Conservation (phyloP, 1,139 yeast genomes). For the Chernovozyma aurita region DNA sequence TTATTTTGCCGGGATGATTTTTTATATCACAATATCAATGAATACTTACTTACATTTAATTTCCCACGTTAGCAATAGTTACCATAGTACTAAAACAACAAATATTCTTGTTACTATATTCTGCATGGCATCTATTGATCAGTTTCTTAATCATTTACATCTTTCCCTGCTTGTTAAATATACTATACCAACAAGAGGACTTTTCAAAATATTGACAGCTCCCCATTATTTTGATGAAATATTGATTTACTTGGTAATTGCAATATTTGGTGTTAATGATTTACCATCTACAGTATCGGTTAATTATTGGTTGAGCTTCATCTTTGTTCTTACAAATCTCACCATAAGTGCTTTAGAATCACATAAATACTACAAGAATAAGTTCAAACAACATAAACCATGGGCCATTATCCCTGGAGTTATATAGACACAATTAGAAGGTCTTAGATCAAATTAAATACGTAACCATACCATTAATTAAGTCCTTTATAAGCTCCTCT, state of each 20-base stretch:
- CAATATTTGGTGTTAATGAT: constrained; percentile 13
- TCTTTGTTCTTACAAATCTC: constrained; percentile 63
- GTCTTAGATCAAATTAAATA: no score
- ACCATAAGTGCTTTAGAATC: constrained; percentile 61
- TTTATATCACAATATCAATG: constrained; percentile 35
- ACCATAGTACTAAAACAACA: not conserved
- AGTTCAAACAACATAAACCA: constrained; percentile 6
- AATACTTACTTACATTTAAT: not conserved
- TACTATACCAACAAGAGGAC: constrained; percentile 51
- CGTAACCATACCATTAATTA: no score
- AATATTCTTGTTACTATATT: constrained; percentile 25
- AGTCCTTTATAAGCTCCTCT: no score
- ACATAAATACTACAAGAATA: constrained; percentile 43
- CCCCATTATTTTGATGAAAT: constrained; percentile 85
- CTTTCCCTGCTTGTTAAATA: constrained; percentile 64
- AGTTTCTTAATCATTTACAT: constrained; percentile 54
- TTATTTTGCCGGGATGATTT: constrained; percentile 67
- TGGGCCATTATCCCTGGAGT: constrained; percentile 21
- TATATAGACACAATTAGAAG: constrained; percentile 6
- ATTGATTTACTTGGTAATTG: constrained; percentile 47
- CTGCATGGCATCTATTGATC: constrained; percentile 47
- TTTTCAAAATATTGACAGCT: constrained; percentile 53
- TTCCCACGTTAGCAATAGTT: not conserved
- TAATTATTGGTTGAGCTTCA: constrained; percentile 21
- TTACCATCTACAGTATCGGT: constrained; percentile 8